Evolutionary conservation across 176 grass and related monocot species (phyloP).

Genomic region (Canna indica): DNA sequence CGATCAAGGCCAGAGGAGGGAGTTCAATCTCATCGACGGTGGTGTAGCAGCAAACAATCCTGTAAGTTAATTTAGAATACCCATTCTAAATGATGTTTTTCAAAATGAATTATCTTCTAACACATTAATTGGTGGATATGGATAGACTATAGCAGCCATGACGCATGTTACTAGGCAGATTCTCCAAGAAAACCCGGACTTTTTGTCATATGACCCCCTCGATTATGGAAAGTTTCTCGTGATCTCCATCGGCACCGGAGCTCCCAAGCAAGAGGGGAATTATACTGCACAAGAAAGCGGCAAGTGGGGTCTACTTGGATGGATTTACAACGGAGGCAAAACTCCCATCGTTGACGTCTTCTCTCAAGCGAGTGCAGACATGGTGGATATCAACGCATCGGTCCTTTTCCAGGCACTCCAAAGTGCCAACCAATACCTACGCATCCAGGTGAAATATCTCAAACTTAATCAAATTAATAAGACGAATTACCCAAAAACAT

Average conservation of each 20-base stretch:
- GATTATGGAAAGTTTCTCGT: conserved; percentile 62
- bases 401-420: conserved; percentile 35
- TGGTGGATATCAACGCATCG: conserved; percentile 65
- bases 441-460: conserved; percentile 41
- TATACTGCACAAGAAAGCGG: conserved; percentile 36
- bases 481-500: not conserved
- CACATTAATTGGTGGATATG: no score
- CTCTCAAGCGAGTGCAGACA: conserved; percentile 44
- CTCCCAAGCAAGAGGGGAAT: conserved; percentile 19
- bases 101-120: no score
- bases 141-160: conserved; percentile 58
- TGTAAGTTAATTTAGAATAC: conserved; percentile 26
- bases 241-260: conserved; percentile 61
- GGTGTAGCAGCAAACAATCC: conserved; percentile 65
- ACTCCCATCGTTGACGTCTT: conserved; percentile 59
- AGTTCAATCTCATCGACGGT: conserved; percentile 50
- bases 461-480: not conserved
- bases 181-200: conserved; percentile 30
- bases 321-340: conserved; percentile 39
- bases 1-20: not conserved
- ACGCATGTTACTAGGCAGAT: conserved; percentile 40
- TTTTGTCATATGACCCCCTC: conserved; percentile 25
- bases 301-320: conserved; percentile 63
- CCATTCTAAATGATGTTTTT: no score
- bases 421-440: conserved; percentile 31